Conservation (phyloP, 352 stramenopile species). For the Phytophthora idaei region DNA sequence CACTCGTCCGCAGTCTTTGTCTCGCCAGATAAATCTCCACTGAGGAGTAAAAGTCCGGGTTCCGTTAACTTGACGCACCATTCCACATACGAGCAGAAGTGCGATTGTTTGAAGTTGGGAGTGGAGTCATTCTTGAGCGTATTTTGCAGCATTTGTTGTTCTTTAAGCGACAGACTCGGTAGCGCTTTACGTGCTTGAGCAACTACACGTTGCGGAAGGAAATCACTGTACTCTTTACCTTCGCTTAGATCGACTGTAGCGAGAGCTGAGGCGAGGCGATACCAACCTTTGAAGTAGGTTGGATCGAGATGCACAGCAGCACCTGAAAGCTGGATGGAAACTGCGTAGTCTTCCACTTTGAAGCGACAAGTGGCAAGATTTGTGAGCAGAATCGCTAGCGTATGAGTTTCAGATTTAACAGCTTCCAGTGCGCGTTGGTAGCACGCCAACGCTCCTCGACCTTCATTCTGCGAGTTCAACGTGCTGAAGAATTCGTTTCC, state of each 20-base stretch:
- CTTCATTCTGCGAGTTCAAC: neutral
- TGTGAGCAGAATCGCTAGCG: neutral
- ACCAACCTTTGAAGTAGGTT: constrained; percentile 1
- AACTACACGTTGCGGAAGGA: neutral
- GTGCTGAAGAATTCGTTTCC: neutral
- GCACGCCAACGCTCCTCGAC: neutral
- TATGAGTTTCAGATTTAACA: neutral
- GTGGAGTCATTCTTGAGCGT: neutral
- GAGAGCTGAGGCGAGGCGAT: neutral
- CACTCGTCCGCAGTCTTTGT: neutral
- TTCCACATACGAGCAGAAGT: neutral
- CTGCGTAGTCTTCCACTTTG: neutral
- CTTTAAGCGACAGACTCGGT: neutral
- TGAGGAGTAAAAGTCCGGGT: neutral
- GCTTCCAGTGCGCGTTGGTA: neutral
- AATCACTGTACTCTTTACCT: neutral
- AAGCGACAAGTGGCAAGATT: neutral
- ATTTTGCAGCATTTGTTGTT: neutral
- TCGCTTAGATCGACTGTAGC: neutral
- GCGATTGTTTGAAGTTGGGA: neutral
- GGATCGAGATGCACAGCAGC: constrained; percentile 5
- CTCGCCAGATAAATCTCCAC: neutral
- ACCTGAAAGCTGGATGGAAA: neutral
- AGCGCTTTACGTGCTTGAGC: neutral
- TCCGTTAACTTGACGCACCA: neutral